Evolutionary conservation across 1,139 yeast species (phyloP).

Genomic region (Geotrichum phurueaensis): DNA sequence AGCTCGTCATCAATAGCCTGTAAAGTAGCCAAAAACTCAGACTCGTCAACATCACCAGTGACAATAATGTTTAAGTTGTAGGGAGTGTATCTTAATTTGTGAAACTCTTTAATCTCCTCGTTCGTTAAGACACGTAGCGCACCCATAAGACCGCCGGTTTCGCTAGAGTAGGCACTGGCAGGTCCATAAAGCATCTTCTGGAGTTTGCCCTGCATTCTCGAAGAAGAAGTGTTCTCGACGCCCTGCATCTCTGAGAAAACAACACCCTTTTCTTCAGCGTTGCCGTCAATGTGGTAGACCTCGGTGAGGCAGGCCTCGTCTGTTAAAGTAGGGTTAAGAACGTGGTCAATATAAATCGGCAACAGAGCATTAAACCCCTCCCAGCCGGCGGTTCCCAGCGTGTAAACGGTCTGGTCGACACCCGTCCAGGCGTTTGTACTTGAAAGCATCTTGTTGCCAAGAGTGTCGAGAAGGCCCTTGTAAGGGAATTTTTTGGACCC

Average conservation of each 20-base stretch:
- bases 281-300: constrained; percentile 89
- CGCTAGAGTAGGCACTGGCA: constrained; percentile 78
- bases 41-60: constrained; percentile 76
- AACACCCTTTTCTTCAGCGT: constrained; percentile 90
- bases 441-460: constrained; percentile 81
- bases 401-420: constrained; percentile 92
- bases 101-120: constrained; percentile 71
- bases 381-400: constrained; percentile 93
- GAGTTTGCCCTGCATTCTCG: constrained; percentile 55
- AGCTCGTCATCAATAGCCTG: constrained; percentile 57
- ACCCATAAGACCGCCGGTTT: constrained; percentile 85
- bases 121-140: constrained; percentile 69
- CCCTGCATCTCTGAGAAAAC: constrained; percentile 98
- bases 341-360: constrained; percentile 87
- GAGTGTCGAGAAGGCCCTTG: constrained; percentile 81
- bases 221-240: constrained; percentile 75
- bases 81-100: constrained; percentile 65
- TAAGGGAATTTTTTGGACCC: constrained; percentile 87
- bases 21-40: constrained; percentile 59
- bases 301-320: constrained; percentile 91
- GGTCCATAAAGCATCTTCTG: constrained; percentile 56
- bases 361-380: constrained; percentile 79
- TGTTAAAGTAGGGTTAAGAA: constrained; percentile 76
- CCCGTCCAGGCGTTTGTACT: constrained; percentile 97
- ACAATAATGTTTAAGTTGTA: constrained; percentile 78